Base-by-base conservation (phyloP, 2,329 filamentous ascomycete genomes). In the Colletotrichum chlorophyti region DNA sequence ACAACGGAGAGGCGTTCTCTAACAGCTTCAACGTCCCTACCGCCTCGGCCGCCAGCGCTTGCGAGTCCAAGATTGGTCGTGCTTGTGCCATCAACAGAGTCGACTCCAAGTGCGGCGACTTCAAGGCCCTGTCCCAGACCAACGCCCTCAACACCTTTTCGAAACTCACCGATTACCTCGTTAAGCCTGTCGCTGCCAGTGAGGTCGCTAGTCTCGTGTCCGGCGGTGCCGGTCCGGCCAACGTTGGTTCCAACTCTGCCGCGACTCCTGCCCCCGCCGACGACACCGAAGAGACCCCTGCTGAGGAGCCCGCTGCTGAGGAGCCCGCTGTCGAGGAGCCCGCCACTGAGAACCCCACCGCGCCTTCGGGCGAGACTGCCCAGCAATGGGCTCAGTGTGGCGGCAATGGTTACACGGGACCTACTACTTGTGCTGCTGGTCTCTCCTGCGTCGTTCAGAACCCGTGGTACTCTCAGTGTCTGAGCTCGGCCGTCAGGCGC, bases 401-500 rank as follows among this genome's bases (percentile, higher is more conserved):
- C 21, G 68, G 69, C 12, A 60, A 45, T 2, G 49, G 58, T 46
- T 70, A 46, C 42, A 64, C 55, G 19, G 69, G 68, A 8, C 46
- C 64, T 19, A 69, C 65, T 5, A 51, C 53, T 17, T 70, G 68
- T 34, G 65, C 43, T 19, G 34, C 63, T 15, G 69, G 68, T 61
- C 50, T 42, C 1, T 42, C 42, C 17, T 64, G 61, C 42, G 38
- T 45, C n/a, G 61, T 43, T 3, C 58, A 62, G 21, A 65, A 61
- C 26, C 35, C 53, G 27, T 64, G 80, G 68, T 88, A 87, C 66
- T 87, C 78, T 79, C 83, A 86, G 61, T 87, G 61, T 83, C 81
- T 23, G 74, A 70, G 2, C 79, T 67, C 14, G 65, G 69, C 32
- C 14, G 29, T 31, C 8, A 47, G 34, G 35, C 49, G 34, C 10